Evolutionary conservation across 371 early-diverging fungal genomes (phyloP).

Genomic region (Neoconidiobolus thromboides): DNA sequence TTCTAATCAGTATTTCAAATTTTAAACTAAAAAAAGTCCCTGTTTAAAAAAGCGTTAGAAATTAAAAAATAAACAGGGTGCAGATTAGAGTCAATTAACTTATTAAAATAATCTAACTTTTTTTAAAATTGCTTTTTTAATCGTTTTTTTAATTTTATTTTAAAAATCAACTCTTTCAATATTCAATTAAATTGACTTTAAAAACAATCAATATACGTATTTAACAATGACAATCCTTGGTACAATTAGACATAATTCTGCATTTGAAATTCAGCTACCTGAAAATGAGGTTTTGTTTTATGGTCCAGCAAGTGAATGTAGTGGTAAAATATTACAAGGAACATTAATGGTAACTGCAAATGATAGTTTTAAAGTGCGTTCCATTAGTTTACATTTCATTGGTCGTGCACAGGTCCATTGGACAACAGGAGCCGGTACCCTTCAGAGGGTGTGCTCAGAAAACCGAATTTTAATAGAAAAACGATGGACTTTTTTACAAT

Average conservation of each 20-base stretch:
- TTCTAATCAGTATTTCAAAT: too few relatives aligned
- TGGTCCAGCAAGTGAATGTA: conserved; percentile 1
- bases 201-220: too few relatives aligned
- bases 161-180: too few relatives aligned
- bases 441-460: conserved; percentile 3
- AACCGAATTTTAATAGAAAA: conserved; percentile 3
- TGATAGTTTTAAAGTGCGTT: conserved; percentile 1
- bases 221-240: too few relatives aligned
- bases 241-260: neutral
- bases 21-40: too few relatives aligned
- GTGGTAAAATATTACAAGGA: conserved; percentile 4
- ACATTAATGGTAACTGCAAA: neutral
- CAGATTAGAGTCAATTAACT: too few relatives aligned
- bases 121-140: too few relatives aligned
- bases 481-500: conserved; percentile 6
- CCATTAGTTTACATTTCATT: neutral
- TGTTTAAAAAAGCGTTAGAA: too few relatives aligned
- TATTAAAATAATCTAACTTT: too few relatives aligned
- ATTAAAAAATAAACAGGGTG: too few relatives aligned
- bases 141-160: too few relatives aligned
- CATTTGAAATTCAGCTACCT: conserved; percentile 4
- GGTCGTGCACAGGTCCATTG: neutral
- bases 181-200: too few relatives aligned
- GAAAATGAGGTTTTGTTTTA: conserved; percentile 5
- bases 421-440: conserved; percentile 4